A percentile compares a stretch with the other conserved stretches of the same genome.
Conservation (phyloP, 345 rosid species). For the Bruguiera parviflora region DNA sequence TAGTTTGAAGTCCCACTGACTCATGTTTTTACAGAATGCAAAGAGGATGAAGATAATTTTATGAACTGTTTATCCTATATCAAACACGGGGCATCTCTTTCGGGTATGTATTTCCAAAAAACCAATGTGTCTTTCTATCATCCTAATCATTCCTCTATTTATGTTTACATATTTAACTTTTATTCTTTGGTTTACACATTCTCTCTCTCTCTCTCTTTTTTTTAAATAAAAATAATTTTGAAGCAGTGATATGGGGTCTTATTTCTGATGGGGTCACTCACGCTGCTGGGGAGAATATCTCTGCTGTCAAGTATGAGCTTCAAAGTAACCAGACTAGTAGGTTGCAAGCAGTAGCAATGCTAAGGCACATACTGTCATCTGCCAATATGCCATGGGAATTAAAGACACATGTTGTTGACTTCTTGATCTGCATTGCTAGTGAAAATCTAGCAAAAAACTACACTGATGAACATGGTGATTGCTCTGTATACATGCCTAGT, state of each 20-base stretch:
- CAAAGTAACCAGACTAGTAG: constrained; percentile 48
- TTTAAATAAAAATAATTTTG: not conserved
- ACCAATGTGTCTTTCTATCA: not conserved
- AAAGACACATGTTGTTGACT: constrained; percentile 57
- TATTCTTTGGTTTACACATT: not conserved
- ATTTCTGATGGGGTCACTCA: constrained; percentile 44
- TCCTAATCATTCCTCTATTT: not conserved
- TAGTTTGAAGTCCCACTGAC: not conserved
- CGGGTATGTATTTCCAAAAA: constrained; percentile 44
- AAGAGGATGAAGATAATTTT: constrained; percentile 57
- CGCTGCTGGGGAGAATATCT: constrained; percentile 44
- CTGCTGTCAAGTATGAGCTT: constrained; percentile 48
- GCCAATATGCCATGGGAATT: constrained; percentile 59
- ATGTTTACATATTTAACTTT: not conserved
- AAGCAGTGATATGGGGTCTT: constrained; percentile 66
- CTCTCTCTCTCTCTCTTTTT: not conserved
- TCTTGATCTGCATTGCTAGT: constrained; percentile 56
- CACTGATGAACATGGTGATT: constrained; percentile 40
- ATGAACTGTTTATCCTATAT: constrained; percentile 41
- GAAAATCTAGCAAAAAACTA: constrained; percentile 35
- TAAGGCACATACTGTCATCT: constrained; percentile 58
- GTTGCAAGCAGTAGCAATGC: constrained; percentile 82
- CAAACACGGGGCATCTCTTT: constrained; percentile 72
- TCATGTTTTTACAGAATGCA: constrained; percentile 11
- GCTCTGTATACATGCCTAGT: constrained; percentile 51